phyloP scores from a whole-genome alignment of 768 basidiomycete genomes.

The Hortiboletus campestris region DNA sequence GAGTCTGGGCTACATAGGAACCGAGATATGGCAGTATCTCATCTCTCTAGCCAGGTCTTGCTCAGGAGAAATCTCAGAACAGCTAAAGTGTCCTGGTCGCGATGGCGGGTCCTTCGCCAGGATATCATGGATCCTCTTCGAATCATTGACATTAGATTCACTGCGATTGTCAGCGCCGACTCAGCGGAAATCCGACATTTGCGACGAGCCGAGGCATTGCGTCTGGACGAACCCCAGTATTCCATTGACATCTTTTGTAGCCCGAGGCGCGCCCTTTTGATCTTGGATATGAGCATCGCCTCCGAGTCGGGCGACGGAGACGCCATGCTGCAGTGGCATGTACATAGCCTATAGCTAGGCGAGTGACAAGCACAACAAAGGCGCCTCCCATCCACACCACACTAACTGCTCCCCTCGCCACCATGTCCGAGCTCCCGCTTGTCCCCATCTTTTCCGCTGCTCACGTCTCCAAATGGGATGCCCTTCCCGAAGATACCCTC shows the following conservation, averaged over 20 bases:
- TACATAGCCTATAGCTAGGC: background rate
- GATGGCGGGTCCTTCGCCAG: too few species aligned
- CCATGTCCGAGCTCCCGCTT: constrained; percentile 20
- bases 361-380: background rate
- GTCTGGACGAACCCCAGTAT: too few species aligned
- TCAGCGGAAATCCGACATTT: too few species aligned
- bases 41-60: too few species aligned
- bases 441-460: constrained; percentile 33
- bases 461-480: constrained; percentile 28
- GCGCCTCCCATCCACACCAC: background rate
- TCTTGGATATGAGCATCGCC: background rate
- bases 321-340: constrained; percentile 17
- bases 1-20: too few species aligned
- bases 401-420: background rate
- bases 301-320: background rate
- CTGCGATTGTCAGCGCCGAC: too few species aligned
- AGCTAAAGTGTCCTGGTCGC: too few species aligned
- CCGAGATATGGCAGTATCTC: too few species aligned
- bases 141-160: too few species aligned
- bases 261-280: background rate
- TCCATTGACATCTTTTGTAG: background rate
- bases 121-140: too few species aligned
- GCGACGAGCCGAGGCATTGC: background rate
- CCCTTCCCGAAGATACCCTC: constrained; percentile 5
- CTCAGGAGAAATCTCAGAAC: too few species aligned